Conservation (phyloP, 129 eudicot genomes). For the Flaveria bidentis region DNA sequence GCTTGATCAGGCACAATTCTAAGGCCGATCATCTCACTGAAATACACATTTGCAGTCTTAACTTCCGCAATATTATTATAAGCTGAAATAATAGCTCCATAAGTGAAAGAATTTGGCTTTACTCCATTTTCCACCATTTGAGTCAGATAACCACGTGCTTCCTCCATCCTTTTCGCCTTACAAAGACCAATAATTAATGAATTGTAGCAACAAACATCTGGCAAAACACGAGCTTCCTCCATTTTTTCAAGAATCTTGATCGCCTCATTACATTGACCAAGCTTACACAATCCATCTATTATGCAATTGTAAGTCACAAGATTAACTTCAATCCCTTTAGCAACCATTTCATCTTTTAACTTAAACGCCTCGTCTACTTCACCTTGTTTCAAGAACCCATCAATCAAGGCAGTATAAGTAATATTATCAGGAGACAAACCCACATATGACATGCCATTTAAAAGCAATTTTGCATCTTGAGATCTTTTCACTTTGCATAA, state of each 20-base stretch:
- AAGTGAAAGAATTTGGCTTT: constrained; percentile 38
- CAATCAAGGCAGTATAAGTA: constrained; percentile 58
- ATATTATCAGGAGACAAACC: constrained; percentile 51
- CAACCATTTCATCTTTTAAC: constrained; percentile 38
- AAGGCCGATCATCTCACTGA: constrained; percentile 39
- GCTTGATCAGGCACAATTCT: constrained; percentile 46
- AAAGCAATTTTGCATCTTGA: constrained; percentile 54
- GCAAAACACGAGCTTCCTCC: constrained; percentile 31
- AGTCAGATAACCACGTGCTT: constrained; percentile 32
- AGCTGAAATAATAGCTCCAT: constrained; percentile 41
- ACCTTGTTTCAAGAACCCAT: constrained; percentile 78
- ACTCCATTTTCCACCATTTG: constrained; percentile 42
- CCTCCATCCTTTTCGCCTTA: constrained; percentile 39
- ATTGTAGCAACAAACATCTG: constrained; percentile 33
- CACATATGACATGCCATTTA: constrained; percentile 52
- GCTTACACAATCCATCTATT: constrained; percentile 34
- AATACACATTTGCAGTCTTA: constrained; percentile 33
- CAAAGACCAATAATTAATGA: constrained; percentile 38
- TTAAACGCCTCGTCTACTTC: constrained; percentile 56
- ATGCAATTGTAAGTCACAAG: constrained; percentile 35
- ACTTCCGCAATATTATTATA: constrained; percentile 35
- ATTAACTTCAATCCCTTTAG: constrained; percentile 24
- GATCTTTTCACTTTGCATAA: constrained; percentile 60
- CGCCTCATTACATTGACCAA: constrained; percentile 30
- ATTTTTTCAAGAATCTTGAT: constrained; percentile 26